Conservation (phyloP, 441 rosid species). For the Erysimum pusillum region DNA sequence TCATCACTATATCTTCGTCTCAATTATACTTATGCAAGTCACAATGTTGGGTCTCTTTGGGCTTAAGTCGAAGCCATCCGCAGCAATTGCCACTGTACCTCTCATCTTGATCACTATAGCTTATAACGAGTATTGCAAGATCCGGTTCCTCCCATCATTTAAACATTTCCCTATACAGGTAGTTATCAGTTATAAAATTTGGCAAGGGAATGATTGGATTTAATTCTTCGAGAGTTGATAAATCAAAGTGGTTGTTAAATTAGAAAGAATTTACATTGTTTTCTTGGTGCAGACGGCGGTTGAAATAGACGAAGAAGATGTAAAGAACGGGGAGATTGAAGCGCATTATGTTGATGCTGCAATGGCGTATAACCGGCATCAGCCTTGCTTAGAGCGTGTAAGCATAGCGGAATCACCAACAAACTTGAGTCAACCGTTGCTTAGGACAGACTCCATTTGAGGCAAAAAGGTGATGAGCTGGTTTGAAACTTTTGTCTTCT, state of each 20-base stretch:
- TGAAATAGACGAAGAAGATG: conserved; percentile 75
- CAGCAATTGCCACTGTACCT: conserved; percentile 80
- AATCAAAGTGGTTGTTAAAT: too few species aligned
- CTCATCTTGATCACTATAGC: conserved; percentile 70
- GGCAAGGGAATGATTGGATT: background rate
- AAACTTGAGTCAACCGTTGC: conserved; percentile 56
- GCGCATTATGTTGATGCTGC: conserved; percentile 55
- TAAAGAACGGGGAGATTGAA: conserved; percentile 58
- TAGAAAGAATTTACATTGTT: conserved; percentile 25
- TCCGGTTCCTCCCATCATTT: conserved; percentile 86
- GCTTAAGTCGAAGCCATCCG: conserved; percentile 86
- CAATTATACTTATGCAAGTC: conserved; percentile 87
- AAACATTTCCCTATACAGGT: conserved; percentile 69
- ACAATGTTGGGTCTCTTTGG: conserved; percentile 93
- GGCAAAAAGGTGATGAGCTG: background rate
- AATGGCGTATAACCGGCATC: conserved; percentile 53
- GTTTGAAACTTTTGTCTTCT: conserved; percentile 2
- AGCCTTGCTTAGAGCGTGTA: conserved; percentile 58
- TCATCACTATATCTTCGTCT: conserved; percentile 74
- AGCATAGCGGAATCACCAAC: conserved; percentile 48
- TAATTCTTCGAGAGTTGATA: background rate
- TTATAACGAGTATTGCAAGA: conserved; percentile 92
- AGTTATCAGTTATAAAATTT: background rate
- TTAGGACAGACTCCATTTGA: conserved; percentile 39
- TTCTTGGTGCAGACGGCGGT: conserved; percentile 63